These are phyloP conservation scores for Penicillium sp. DNA, from an alignment of 2,329 filamentous ascomycete genomes.

Conservation along the genomic window DNA sequence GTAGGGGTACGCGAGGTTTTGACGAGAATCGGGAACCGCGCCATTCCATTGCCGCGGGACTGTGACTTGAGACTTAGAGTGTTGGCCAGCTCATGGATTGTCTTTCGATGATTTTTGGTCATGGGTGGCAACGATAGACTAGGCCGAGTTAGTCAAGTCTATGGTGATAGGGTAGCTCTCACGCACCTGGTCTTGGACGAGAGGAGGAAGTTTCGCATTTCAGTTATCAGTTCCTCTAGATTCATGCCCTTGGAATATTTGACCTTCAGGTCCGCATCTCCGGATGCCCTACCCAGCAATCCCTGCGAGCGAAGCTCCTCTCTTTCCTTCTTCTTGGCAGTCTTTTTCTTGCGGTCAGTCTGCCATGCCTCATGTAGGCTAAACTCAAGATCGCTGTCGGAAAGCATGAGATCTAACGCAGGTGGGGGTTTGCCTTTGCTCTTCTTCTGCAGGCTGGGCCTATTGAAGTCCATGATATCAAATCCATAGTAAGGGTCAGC, in stretches of 20 bases:
- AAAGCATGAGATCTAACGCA: slow-evolving; percentile 52
- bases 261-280: slow-evolving; percentile 59
- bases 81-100: slow-evolving; percentile 75
- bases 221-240: slow-evolving; percentile 66
- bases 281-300: slow-evolving; percentile 57
- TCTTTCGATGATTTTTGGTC: slow-evolving; percentile 71
- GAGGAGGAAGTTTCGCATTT: slow-evolving; percentile 70
- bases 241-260: slow-evolving; percentile 74
- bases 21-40: slow-evolving; percentile 72
- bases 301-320: slow-evolving; percentile 66
- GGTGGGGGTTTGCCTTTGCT: slow-evolving; percentile 59
- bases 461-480: slow-evolving; percentile 80
- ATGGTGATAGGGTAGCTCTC: neutral
- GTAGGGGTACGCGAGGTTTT: slow-evolving; percentile 66
- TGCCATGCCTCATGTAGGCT: slow-evolving; percentile 60
- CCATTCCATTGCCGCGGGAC: slow-evolving; percentile 70
- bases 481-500: slow-evolving; percentile 65
- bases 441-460: slow-evolving; percentile 64
- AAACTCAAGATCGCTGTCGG: slow-evolving; percentile 66
- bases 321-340: slow-evolving; percentile 65
- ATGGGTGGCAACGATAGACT: slow-evolving; percentile 80
- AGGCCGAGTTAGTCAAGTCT: slow-evolving; percentile 8
- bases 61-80: slow-evolving; percentile 78
- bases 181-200: slow-evolving; percentile 62
- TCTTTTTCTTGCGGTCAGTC: slow-evolving; percentile 70